phyloP scores from a whole-genome alignment of 2,329 filamentous ascomycete species.

The Calonectria henricotiae region DNA sequence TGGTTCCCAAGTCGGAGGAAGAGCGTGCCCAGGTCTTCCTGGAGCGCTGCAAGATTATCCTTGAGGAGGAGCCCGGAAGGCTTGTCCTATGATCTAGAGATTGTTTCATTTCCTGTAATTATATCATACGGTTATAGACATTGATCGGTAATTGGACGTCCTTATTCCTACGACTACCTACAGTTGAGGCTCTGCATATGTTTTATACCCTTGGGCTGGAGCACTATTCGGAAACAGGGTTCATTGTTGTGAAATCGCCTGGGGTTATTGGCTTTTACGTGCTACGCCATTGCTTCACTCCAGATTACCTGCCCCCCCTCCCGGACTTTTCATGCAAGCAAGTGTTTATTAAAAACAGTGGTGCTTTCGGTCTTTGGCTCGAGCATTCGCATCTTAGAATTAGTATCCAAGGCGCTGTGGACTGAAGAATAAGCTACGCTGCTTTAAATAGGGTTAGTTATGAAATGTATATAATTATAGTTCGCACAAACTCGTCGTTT shows the following conservation, averaged over 20 bases:
- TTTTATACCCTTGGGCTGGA: background rate
- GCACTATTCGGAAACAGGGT: too few relatives aligned
- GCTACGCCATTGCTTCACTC: background rate
- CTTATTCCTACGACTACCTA: slow-evolving; percentile 23
- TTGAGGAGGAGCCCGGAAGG: slow-evolving; percentile 86
- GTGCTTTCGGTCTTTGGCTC: too few relatives aligned
- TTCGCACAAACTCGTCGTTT: background rate
- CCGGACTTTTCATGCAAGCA: background rate
- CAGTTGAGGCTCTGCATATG: background rate
- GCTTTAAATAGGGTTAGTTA: background rate
- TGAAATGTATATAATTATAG: background rate
- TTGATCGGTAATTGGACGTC: slow-evolving; percentile 41
- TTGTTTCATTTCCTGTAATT: slow-evolving; percentile 53
- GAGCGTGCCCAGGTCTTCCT: slow-evolving; percentile 86
- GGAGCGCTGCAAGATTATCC: slow-evolving; percentile 85
- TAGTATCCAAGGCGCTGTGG: background rate
- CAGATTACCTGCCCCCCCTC: background rate
- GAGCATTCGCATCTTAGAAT: too few relatives aligned
- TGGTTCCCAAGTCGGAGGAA: slow-evolving; percentile 85
- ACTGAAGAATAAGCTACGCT: background rate
- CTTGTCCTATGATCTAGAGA: slow-evolving; percentile 72
- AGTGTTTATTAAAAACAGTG: background rate
- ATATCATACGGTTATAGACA: slow-evolving; percentile 53
- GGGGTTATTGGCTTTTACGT: background rate
- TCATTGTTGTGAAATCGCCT: background rate